Conservation (phyloP, 2,329 filamentous ascomycete species). For the Dendrostoma leiphaemia region DNA sequence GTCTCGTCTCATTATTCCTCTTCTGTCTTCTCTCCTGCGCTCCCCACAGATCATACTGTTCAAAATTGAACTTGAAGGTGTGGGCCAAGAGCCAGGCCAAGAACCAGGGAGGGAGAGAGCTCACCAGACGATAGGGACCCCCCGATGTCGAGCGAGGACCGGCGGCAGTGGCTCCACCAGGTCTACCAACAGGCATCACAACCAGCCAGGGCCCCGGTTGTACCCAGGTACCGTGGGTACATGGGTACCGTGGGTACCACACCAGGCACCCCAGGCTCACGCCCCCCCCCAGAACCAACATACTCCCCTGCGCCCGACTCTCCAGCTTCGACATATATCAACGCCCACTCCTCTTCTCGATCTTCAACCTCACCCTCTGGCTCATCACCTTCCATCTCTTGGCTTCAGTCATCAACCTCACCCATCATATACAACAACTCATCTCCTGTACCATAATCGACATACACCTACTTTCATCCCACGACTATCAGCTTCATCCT, state of each 20-base stretch:
- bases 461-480: not conserved
- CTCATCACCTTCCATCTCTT: slow-evolving; percentile 23
- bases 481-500: not conserved
- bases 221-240: not conserved
- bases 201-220: slow-evolving; percentile 13
- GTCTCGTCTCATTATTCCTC: slow-evolving; percentile 23
- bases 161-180: slow-evolving; percentile 30
- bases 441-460: not conserved
- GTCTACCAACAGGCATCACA: slow-evolving; percentile 23
- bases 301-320: slow-evolving; percentile 21
- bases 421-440: slow-evolving; percentile 12
- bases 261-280: slow-evolving; percentile 21
- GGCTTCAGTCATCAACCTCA: slow-evolving; percentile 28
- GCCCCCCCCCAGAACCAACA: slow-evolving; percentile 21
- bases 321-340: slow-evolving; percentile 28
- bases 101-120: slow-evolving; percentile 22
- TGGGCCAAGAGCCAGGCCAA: slow-evolving; percentile 25
- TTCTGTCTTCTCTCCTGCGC: slow-evolving; percentile 20
- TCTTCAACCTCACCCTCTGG: slow-evolving; percentile 26
- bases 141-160: slow-evolving; percentile 32
- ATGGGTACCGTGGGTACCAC: not conserved
- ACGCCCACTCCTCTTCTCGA: slow-evolving; percentile 23
- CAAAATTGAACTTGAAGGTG: slow-evolving; percentile 28
- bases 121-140: slow-evolving; percentile 35
- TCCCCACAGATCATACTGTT: slow-evolving; percentile 22